Percentiles rank a stretch among this genome's conserved stretches.
Evolutionary conservation across 2,329 filamentous ascomycete genomes (phyloP).

Genomic region (Aspergillus puulaauensis): DNA sequence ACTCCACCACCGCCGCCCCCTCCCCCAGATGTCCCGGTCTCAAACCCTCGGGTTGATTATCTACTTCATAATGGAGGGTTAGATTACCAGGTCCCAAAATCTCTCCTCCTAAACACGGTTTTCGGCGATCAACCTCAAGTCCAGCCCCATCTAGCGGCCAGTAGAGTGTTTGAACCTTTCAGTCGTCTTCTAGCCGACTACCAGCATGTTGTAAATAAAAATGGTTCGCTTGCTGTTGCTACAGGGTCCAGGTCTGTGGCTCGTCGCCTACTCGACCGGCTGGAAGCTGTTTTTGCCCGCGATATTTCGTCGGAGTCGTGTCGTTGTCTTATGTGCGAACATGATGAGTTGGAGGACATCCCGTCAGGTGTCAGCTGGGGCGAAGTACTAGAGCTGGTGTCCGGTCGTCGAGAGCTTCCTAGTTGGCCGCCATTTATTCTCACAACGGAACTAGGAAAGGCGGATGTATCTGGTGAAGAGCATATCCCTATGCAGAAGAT

Average conservation of each 20-base stretch:
- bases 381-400: slow-evolving; percentile 89
- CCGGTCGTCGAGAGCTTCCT: slow-evolving; percentile 81
- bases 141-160: slow-evolving; percentile 66
- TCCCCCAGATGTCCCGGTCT: slow-evolving; percentile 63
- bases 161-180: slow-evolving; percentile 78
- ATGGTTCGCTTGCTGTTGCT: slow-evolving; percentile 88
- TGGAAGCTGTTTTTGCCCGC: slow-evolving; percentile 91
- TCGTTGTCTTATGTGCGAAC: slow-evolving; percentile 77
- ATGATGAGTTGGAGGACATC: slow-evolving; percentile 59
- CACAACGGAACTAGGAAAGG: slow-evolving; percentile 54
- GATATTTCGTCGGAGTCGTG: slow-evolving; percentile 89
- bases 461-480: slow-evolving; percentile 56
- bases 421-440: slow-evolving; percentile 86
- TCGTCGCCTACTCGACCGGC: slow-evolving; percentile 78
- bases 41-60: slow-evolving; percentile 85
- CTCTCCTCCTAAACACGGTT: slow-evolving; percentile 57
- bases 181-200: slow-evolving; percentile 85
- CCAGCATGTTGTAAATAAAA: slow-evolving; percentile 73
- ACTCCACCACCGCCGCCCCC: slow-evolving; percentile 72
- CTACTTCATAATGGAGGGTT: slow-evolving; percentile 86
- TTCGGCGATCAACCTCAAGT: slow-evolving; percentile 60
- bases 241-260: slow-evolving; percentile 96
- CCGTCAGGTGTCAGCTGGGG: slow-evolving; percentile 79
- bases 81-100: slow-evolving; percentile 67
- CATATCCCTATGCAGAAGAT: slow-evolving; percentile 70